Evolutionary conservation across 371 early-diverging fungal species (phyloP).

Genomic region (Encephalitozoon hellem): DNA sequence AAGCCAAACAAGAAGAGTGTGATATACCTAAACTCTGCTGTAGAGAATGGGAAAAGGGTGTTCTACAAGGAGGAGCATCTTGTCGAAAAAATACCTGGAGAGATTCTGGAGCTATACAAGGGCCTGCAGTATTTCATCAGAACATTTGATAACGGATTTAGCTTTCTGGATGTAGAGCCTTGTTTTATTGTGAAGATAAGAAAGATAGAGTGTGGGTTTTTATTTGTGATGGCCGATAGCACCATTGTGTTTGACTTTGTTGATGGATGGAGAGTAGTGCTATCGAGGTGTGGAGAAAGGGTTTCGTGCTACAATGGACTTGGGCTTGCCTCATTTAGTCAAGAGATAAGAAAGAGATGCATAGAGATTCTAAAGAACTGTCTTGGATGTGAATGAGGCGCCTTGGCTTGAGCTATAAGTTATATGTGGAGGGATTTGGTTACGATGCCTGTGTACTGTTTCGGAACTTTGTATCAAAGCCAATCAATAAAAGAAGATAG

Average conservation of each 20-base stretch:
- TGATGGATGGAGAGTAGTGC: constrained; percentile 38
- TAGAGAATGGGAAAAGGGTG: constrained; percentile 39
- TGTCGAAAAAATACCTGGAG: constrained; percentile 37
- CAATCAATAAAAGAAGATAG: constrained; percentile 4
- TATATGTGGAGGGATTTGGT: background rate
- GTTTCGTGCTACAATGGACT: constrained; percentile 37
- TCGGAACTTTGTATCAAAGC: background rate
- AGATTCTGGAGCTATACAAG: background rate
- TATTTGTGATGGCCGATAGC: constrained; percentile 49
- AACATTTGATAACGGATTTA: constrained; percentile 33
- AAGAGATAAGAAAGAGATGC: constrained; percentile 9
- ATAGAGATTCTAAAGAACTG: constrained; percentile 23
- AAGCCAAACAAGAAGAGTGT: constrained; percentile 10
- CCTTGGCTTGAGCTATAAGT: background rate
- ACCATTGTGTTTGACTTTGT: constrained; percentile 54
- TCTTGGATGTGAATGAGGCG: constrained; percentile 3
- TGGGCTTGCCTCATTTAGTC: constrained; percentile 19
- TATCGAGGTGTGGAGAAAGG: constrained; percentile 28
- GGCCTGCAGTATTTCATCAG: constrained; percentile 44
- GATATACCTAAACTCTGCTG: constrained; percentile 19
- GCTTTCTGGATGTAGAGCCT: constrained; percentile 7
- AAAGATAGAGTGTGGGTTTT: constrained; percentile 43
- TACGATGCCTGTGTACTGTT: background rate
- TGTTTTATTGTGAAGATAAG: constrained; percentile 48
- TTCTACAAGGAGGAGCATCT: constrained; percentile 52